phyloP scores from a whole-genome alignment of 2,329 filamentous ascomycete genomes.

The Verticillium alfalfae region DNA sequence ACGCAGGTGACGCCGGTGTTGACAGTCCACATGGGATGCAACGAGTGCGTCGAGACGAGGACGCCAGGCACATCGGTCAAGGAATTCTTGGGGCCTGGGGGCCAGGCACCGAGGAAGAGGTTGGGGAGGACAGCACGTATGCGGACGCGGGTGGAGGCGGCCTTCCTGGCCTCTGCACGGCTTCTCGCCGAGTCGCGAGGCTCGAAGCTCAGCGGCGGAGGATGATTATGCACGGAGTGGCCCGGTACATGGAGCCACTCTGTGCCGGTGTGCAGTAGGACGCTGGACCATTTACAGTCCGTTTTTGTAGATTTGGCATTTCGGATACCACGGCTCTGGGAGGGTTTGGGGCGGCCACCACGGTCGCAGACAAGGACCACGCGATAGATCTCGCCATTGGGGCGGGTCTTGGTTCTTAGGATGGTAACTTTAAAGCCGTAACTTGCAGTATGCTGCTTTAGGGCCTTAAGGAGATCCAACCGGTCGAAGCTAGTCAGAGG shows the following conservation, averaged over 20 bases:
- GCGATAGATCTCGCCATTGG: constrained; percentile 1
- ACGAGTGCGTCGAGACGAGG: constrained; percentile 37
- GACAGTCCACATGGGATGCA: constrained; percentile 28
- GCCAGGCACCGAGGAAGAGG: constrained; percentile 36
- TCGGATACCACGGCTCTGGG: not conserved
- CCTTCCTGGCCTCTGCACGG: not conserved
- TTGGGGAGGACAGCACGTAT: constrained; percentile 38
- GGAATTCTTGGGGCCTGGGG: constrained; percentile 39
- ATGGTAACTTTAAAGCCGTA: constrained; percentile 1
- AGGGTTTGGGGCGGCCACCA: not conserved
- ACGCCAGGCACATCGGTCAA: constrained; percentile 46
- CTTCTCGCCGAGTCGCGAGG: not conserved
- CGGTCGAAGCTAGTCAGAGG: not conserved
- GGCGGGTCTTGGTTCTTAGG: not conserved
- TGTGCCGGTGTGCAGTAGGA: not conserved
- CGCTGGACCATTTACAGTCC: not conserved
- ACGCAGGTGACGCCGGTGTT: constrained; percentile 47
- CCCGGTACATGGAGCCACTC: not conserved
- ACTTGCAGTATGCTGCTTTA: not conserved
- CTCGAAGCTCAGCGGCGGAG: not conserved
- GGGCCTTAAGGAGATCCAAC: not conserved
- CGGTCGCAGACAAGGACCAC: not conserved
- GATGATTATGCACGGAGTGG: constrained; percentile 3
- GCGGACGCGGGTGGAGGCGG: constrained; percentile 16
- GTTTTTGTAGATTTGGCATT: not conserved